Conservation (phyloP, 179 eudicot genomes). For the Beta macrorhiza region DNA sequence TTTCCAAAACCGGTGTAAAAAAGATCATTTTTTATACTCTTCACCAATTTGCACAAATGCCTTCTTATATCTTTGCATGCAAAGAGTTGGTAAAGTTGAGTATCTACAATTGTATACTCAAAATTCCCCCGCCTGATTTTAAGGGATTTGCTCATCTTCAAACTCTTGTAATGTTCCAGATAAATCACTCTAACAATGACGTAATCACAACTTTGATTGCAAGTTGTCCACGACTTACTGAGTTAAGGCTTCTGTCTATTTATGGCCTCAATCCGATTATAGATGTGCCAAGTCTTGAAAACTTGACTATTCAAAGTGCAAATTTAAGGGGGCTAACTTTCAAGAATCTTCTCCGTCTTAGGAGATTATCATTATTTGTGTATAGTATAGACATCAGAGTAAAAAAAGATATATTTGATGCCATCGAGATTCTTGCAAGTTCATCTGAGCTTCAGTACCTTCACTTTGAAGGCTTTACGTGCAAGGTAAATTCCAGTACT, state of each 20-base stretch:
- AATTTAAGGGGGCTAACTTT: neutral
- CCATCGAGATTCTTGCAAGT: slow-evolving; percentile 1
- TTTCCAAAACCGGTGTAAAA: neutral
- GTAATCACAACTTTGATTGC: neutral
- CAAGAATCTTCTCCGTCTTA: neutral
- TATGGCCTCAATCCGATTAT: neutral
- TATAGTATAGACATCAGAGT: no score
- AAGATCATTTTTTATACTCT: neutral
- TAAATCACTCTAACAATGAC: neutral
- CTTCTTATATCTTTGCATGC: neutral
- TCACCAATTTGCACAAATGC: neutral
- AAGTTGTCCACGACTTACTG: neutral
- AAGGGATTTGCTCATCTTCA: neutral
- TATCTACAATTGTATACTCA: neutral
- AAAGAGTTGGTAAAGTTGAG: neutral
- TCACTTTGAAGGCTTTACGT: neutral
- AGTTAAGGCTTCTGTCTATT: neutral
- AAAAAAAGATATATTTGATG: neutral
- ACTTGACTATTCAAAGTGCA: neutral
- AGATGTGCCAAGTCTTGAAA: slow-evolving; percentile 4
- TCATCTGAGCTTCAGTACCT: slow-evolving; percentile 7
- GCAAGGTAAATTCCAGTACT: neutral
- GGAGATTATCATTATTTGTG: neutral
- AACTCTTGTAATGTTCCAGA: neutral
- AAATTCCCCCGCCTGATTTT: neutral